phyloP scores from a whole-genome alignment of 1,139 yeast species.

The Debaryomycetaceae sp. region DNA sequence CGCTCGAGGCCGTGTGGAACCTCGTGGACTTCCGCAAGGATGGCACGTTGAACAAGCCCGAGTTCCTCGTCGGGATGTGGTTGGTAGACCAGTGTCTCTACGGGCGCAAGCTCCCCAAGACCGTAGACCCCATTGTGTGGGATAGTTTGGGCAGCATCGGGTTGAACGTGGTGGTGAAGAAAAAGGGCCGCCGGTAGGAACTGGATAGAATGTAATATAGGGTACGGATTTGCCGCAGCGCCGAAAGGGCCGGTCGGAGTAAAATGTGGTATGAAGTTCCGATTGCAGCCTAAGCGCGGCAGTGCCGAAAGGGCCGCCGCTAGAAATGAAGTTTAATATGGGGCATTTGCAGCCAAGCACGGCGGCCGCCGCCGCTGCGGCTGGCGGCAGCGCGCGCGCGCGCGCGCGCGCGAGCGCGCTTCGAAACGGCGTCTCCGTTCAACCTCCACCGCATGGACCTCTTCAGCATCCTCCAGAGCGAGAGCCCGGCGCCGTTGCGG shows the following conservation, averaged over 20 bases:
- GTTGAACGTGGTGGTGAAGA: constrained; percentile 34
- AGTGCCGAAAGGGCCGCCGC: too few relatives aligned
- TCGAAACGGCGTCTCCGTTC: too few relatives aligned
- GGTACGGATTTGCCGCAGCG: too few relatives aligned
- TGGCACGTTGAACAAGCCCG: constrained; percentile 74
- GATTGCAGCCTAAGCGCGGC: too few relatives aligned
- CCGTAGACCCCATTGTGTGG: constrained; percentile 59
- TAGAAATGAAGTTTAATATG: too few relatives aligned
- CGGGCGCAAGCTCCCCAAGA: constrained; percentile 80
- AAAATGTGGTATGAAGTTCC: too few relatives aligned
- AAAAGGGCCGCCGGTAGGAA: constrained; percentile 22
- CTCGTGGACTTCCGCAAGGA: constrained; percentile 73
- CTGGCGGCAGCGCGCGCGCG: too few relatives aligned
- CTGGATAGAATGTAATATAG: not conserved
- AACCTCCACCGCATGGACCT: constrained; percentile 7
- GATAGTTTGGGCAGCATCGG: constrained; percentile 55
- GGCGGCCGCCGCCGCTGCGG: too few relatives aligned
- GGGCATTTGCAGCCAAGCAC: too few relatives aligned
- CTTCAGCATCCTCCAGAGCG: constrained; percentile 8
- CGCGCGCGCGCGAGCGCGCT: too few relatives aligned
- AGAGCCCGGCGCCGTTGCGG: constrained; percentile 3
- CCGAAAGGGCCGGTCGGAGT: too few relatives aligned
- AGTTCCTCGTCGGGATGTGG: constrained; percentile 95
- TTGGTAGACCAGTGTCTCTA: constrained; percentile 91
- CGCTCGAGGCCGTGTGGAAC: constrained; percentile 68